These are phyloP conservation scores for Didymella arachidicola DNA, from an alignment of 2,329 filamentous ascomycete species.

Conservation along the genomic window DNA sequence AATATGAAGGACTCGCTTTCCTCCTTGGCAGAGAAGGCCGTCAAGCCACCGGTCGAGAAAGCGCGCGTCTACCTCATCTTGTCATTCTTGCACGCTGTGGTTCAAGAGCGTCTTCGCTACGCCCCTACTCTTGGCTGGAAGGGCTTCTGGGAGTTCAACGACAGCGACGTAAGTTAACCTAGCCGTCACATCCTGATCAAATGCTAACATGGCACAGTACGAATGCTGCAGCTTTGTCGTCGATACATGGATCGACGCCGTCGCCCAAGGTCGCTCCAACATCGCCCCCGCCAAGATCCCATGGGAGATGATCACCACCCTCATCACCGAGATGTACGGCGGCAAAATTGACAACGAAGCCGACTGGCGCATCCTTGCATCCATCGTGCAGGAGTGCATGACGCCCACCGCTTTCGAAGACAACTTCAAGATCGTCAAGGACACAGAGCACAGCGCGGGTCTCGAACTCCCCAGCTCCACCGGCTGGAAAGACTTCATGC, in stretches of 20 bases:
- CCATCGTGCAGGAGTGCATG: slow-evolving; percentile 78
- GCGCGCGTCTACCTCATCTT: slow-evolving; percentile 87
- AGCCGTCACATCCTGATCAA: not conserved
- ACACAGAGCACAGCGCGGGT: slow-evolving; percentile 61
- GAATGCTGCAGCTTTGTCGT: slow-evolving; percentile 97
- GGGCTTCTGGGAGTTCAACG: slow-evolving; percentile 99
- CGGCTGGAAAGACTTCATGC: slow-evolving; percentile 82
- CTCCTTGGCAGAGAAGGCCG: slow-evolving; percentile 76
- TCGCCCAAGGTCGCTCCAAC: slow-evolving; percentile 86
- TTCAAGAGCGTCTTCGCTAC: slow-evolving; percentile 93
- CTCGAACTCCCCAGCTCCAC: slow-evolving; percentile 82
- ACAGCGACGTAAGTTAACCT: slow-evolving; percentile 82
- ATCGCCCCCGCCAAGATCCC: slow-evolving; percentile 92
- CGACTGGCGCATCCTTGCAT: slow-evolving; percentile 77
- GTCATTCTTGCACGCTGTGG: slow-evolving; percentile 93
- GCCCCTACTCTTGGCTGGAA: slow-evolving; percentile 96
- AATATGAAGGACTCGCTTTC: slow-evolving; percentile 99
- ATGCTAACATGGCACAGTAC: slow-evolving; percentile 68
- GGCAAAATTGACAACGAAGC: slow-evolving; percentile 94
- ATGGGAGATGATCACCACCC: slow-evolving; percentile 92
- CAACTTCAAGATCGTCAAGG: slow-evolving; percentile 84
- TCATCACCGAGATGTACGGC: slow-evolving; percentile 94
- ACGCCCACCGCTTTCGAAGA: slow-evolving; percentile 91
- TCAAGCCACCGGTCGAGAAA: slow-evolving; percentile 88
- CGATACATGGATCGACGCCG: slow-evolving; percentile 88